Evolutionary conservation across 257 asterid species (phyloP).

Genomic region (Cinchona pubescens): DNA sequence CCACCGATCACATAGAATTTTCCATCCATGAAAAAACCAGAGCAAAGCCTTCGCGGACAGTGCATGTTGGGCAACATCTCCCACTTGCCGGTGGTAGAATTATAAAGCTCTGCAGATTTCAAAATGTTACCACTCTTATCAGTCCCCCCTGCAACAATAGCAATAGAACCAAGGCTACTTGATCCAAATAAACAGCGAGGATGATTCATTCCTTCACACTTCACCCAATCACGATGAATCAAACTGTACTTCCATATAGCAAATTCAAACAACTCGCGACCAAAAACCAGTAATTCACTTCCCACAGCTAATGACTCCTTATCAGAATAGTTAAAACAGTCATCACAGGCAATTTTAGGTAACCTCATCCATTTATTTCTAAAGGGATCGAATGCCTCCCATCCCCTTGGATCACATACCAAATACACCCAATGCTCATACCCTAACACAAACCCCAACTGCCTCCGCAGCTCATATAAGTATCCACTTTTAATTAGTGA

Average conservation of each 20-base stretch:
- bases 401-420: constrained; percentile 90
- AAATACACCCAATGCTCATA: constrained; percentile 93
- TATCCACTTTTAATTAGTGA: constrained; percentile 53
- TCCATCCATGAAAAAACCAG: constrained; percentile 81
- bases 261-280: constrained; percentile 71
- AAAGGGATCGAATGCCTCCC: constrained; percentile 89
- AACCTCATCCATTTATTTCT: constrained; percentile 67
- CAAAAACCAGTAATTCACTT: constrained; percentile 71
- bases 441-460: constrained; percentile 43
- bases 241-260: constrained; percentile 84
- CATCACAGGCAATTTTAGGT: constrained; percentile 84
- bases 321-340: constrained; percentile 74
- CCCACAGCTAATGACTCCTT: constrained; percentile 87
- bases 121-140: constrained; percentile 66
- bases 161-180: constrained; percentile 59
- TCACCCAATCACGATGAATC: constrained; percentile 49
- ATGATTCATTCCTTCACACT: constrained; percentile 65
- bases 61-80: constrained; percentile 81
- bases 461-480: constrained; percentile 72
- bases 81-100: constrained; percentile 68
- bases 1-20: constrained; percentile 85
- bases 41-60: constrained; percentile 70
- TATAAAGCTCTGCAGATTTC: constrained; percentile 76
- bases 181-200: constrained; percentile 87
- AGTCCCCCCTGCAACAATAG: constrained; percentile 77